These are phyloP conservation scores for Pythium monospermum DNA, from an alignment of 352 stramenopile species.

Conservation along the genomic window DNA sequence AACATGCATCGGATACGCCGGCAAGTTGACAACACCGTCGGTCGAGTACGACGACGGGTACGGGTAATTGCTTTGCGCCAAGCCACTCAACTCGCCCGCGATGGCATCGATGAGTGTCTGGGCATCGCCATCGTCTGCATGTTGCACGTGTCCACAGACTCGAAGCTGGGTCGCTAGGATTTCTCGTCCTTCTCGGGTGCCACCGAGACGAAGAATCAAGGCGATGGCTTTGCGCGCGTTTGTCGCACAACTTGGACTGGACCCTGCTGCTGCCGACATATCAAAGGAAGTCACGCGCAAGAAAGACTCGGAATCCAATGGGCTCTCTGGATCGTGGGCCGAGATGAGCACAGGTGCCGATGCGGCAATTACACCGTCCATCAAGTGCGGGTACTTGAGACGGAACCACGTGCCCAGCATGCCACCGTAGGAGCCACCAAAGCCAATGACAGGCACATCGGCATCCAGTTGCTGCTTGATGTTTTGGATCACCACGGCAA, in stretches of 20 bases:
- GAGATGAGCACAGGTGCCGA: constrained; percentile 65
- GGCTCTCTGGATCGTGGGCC: constrained; percentile 32
- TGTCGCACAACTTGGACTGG: constrained; percentile 32
- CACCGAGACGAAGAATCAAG: constrained; percentile 23
- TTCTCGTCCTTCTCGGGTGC: constrained; percentile 24
- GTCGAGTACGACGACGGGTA: constrained; percentile 87
- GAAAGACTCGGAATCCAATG: constrained; percentile 29
- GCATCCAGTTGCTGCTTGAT: constrained; percentile 35
- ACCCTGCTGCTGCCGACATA: constrained; percentile 37
- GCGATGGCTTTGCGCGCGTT: constrained; percentile 47
- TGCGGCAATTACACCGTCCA: constrained; percentile 56
- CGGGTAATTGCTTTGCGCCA: constrained; percentile 90
- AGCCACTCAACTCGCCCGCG: constrained; percentile 54
- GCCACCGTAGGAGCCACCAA: constrained; percentile 74
- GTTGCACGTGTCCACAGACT: constrained; percentile 1
- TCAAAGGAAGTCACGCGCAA: constrained; percentile 32
- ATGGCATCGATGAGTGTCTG: constrained; percentile 31
- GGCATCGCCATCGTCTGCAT: constrained; percentile 25
- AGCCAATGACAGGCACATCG: constrained; percentile 57
- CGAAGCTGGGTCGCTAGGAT: too few relatives aligned
- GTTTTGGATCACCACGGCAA: constrained; percentile 42
- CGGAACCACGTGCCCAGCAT: constrained; percentile 74
- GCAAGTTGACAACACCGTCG: constrained; percentile 50
- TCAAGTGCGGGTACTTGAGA: constrained; percentile 68
- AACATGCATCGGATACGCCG: constrained; percentile 69